Conservation (phyloP, 495 filamentous ascomycete species). For the Mycothermus thermophilus region DNA sequence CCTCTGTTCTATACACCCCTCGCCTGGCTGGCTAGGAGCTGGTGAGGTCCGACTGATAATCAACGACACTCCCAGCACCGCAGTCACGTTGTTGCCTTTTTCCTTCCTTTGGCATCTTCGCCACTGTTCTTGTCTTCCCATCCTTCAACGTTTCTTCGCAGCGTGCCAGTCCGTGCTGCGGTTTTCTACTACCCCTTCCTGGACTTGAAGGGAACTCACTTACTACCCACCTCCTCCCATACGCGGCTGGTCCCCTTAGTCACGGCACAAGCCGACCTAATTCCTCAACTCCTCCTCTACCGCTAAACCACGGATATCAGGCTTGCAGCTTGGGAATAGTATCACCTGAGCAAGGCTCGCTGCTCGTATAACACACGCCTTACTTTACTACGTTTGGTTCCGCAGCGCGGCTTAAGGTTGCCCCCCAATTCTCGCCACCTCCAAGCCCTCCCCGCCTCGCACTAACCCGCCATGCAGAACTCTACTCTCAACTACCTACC, state of each 20-base stretch:
- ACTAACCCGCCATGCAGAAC: constrained; percentile 5
- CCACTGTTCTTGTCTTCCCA: constrained; percentile 2
- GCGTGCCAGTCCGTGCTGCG: too few relatives aligned
- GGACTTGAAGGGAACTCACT: not conserved
- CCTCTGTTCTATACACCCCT: too few relatives aligned
- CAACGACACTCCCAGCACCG: too few relatives aligned
- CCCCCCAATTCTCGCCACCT: constrained; percentile 10
- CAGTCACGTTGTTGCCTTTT: too few relatives aligned
- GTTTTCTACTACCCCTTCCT: not conserved
- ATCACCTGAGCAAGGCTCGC: too few relatives aligned
- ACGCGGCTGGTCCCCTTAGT: constrained; percentile 9
- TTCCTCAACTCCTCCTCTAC: not conserved
- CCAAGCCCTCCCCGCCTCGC: constrained; percentile 4
- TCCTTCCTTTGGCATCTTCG: constrained; percentile 1
- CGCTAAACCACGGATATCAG: too few relatives aligned
- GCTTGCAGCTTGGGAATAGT: too few relatives aligned
- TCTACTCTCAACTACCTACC: too few relatives aligned
- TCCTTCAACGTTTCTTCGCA: not conserved
- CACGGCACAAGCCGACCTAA: constrained; percentile 1
- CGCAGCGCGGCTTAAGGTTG: constrained; percentile 9
- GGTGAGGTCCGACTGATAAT: too few relatives aligned
- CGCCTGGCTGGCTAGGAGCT: too few relatives aligned
- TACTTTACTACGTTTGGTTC: too few relatives aligned
- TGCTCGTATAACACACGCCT: too few relatives aligned
- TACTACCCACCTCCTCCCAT: not conserved